These are phyloP conservation scores for Leccinum laetum DNA, from an alignment of 1,284 basidiomycete species.

Conservation along the genomic window DNA sequence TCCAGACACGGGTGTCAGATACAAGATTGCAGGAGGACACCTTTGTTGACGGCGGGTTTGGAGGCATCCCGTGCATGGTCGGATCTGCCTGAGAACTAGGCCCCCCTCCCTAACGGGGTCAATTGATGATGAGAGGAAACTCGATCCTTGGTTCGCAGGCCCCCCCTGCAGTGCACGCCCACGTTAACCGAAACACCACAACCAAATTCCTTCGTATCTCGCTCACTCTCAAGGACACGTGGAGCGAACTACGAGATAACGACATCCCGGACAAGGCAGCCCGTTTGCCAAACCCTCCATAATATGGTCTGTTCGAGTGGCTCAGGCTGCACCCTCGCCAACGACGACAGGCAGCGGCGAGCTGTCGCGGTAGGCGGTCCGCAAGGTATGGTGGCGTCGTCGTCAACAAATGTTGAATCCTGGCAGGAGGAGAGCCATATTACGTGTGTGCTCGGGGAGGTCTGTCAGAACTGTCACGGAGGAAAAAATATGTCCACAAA, in stretches of 20 bases:
- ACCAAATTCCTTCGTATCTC: constrained; percentile 7
- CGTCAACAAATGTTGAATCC: not conserved
- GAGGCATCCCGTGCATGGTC: constrained; percentile 15
- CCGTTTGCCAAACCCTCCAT: constrained; percentile 1
- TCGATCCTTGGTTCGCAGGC: constrained; percentile 16
- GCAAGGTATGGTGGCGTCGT: constrained; percentile 8
- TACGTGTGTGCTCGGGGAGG: constrained; percentile 24
- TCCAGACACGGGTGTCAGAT: constrained; percentile 20
- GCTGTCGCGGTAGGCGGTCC: constrained; percentile 1
- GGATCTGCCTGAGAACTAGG: constrained; percentile 34
- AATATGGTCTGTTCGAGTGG: not conserved
- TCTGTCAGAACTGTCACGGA: constrained; percentile 25
- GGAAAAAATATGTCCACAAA: constrained; percentile 19
- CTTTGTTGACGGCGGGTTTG: constrained; percentile 19
- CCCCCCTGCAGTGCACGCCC: constrained; percentile 8
- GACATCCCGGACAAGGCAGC: constrained; percentile 9
- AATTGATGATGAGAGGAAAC: constrained; percentile 22
- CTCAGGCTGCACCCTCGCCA: not conserved
- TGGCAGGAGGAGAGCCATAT: constrained; percentile 12
- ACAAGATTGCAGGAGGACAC: constrained; percentile 5
- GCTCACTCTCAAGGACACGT: constrained; percentile 14
- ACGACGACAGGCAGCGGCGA: not conserved
- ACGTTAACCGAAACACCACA: constrained; percentile 21
- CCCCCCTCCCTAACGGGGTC: constrained; percentile 13
- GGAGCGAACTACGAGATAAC: constrained; percentile 16